Evolutionary conservation across 2,329 filamentous ascomycete genomes (phyloP).

Genomic region (Claviceps sp.): DNA sequence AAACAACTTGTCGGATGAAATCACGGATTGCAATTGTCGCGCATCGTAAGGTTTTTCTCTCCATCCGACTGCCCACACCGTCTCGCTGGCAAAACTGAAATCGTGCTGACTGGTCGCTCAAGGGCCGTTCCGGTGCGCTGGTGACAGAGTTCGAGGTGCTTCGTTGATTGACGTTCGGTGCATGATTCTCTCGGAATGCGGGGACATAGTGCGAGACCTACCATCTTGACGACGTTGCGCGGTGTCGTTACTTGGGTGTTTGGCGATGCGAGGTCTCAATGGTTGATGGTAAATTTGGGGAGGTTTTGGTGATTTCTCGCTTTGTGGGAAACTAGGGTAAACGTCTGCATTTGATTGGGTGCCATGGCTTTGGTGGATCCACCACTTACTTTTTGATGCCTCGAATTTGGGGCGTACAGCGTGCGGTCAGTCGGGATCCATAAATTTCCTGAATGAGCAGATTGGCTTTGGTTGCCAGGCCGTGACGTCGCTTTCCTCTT

Average conservation of each 20-base stretch:
- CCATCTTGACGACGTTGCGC: conserved; percentile 37
- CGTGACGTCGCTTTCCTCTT: background rate
- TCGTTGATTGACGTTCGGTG: background rate
- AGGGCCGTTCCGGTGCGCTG: conserved; percentile 19
- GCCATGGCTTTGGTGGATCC: conserved; percentile 13
- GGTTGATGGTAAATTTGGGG: conserved; percentile 23
- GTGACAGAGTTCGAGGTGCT: conserved; percentile 8
- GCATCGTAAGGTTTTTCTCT: background rate
- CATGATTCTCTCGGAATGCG: background rate
- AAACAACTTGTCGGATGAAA: background rate
- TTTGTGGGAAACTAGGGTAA: conserved; percentile 32
- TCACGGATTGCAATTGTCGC: background rate
- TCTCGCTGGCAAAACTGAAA: background rate
- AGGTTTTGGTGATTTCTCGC: conserved; percentile 30
- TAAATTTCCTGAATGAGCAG: background rate
- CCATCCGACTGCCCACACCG: background rate
- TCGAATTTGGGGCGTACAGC: conserved; percentile 4
- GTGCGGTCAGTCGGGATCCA: background rate
- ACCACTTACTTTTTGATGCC: background rate
- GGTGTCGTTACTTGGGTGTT: conserved; percentile 28
- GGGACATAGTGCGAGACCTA: conserved; percentile 18
- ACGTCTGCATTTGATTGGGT: conserved; percentile 19
- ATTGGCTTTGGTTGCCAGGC: background rate
- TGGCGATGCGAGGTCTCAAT: conserved; percentile 28
- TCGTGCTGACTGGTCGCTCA: conserved; percentile 1